phyloP scores from a whole-genome alignment of 2,329 filamentous ascomycete genomes.

The Cryphonectria nitschkei region DNA sequence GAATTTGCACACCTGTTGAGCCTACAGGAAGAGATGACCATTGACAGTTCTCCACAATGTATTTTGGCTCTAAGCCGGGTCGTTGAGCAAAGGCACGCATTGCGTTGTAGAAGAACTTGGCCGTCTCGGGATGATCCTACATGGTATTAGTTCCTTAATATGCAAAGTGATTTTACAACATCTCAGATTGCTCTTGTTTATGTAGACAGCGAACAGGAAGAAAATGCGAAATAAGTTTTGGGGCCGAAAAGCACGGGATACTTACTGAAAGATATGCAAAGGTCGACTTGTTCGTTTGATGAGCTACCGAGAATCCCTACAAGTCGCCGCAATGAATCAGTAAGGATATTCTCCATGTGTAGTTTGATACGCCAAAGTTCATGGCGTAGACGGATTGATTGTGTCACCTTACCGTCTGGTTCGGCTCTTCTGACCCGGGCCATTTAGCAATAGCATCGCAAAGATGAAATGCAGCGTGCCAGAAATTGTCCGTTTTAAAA shows the following conservation, averaged over 20 bases:
- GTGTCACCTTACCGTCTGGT: constrained; percentile 13
- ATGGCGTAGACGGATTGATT: not conserved
- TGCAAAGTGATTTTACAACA: too few species aligned
- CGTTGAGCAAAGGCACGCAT: constrained; percentile 14
- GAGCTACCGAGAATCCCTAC: constrained; percentile 11
- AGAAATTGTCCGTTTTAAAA: constrained; percentile 12
- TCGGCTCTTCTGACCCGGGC: constrained; percentile 17
- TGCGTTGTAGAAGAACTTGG: constrained; percentile 14
- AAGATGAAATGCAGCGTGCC: constrained; percentile 16
- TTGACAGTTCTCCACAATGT: constrained; percentile 6
- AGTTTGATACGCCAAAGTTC: not conserved
- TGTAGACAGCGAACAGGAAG: too few species aligned
- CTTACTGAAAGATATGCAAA: constrained; percentile 3
- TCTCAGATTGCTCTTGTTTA: too few species aligned
- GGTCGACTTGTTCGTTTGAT: constrained; percentile 13
- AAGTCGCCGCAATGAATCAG: not conserved
- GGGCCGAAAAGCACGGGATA: too few species aligned
- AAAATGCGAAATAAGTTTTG: too few species aligned
- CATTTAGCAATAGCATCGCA: constrained; percentile 15
- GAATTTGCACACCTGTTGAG: constrained; percentile 4
- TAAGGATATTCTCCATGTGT: not conserved
- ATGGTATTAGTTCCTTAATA: not conserved
- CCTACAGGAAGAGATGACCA: constrained; percentile 3
- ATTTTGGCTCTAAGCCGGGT: constrained; percentile 17
- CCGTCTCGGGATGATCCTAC: constrained; percentile 12